phyloP scores from a whole-genome alignment of 768 basidiomycete genomes.

The Lepiota subincarnata region DNA sequence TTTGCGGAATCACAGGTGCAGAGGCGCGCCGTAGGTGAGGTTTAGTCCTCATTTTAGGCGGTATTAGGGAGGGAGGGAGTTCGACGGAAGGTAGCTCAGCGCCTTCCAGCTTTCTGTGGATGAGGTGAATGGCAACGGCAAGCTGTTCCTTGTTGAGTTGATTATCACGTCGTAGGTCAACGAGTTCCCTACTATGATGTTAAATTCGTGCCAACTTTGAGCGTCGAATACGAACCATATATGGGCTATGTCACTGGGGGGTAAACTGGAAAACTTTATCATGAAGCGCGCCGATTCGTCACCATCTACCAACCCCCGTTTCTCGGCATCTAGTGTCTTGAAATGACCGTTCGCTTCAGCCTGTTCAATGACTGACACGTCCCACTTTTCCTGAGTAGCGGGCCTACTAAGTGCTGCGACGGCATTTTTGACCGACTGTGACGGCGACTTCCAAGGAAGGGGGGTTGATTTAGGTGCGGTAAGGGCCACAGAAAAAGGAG shows the following conservation, averaged over 20 bases:
- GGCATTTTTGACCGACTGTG: not conserved
- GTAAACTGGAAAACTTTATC: conserved; percentile 22
- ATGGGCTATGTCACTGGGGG: conserved; percentile 28
- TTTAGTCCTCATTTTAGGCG: conserved; percentile 24
- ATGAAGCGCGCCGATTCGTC: conserved; percentile 31
- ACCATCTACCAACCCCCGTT: conserved; percentile 28
- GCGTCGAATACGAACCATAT: conserved; percentile 30
- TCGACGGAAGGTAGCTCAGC: conserved; percentile 25
- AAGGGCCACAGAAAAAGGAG: conserved; percentile 4
- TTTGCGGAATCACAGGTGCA: conserved; percentile 10
- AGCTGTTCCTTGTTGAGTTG: conserved; percentile 34
- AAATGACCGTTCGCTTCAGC: conserved; percentile 29
- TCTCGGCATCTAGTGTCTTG: conserved; percentile 24
- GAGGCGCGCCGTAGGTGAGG: conserved; percentile 12
- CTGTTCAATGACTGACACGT: conserved; percentile 10
- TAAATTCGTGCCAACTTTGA: not conserved
- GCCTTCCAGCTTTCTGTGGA: conserved; percentile 28
- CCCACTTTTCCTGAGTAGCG: not conserved
- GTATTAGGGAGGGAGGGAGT: conserved; percentile 29
- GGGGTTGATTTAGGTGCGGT: conserved; percentile 7
- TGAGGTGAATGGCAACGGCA: conserved; percentile 32
- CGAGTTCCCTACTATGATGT: conserved; percentile 25
- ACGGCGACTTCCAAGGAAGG: conserved; percentile 7
- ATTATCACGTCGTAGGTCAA: conserved; percentile 30
- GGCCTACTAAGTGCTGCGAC: not conserved